Conservation (phyloP, 177 flowering plant species). For the Vitis hybrid region DNA sequence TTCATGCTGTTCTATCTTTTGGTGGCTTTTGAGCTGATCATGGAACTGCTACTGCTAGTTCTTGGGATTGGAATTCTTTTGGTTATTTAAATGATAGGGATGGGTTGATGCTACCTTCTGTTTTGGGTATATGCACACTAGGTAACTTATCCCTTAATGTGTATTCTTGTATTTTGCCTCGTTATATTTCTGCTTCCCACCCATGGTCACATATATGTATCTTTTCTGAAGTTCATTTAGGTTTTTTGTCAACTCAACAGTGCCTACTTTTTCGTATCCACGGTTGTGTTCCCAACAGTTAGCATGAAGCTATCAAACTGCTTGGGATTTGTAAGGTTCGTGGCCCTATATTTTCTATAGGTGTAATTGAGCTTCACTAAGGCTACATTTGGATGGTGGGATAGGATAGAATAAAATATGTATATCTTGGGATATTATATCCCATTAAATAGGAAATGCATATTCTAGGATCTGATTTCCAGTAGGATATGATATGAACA, state of each 20-base stretch:
- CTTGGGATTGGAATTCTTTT: not conserved
- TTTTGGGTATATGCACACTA: not conserved
- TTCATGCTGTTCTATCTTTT: no score
- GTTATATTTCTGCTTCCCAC: not conserved
- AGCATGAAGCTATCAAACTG: no score
- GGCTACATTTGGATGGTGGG: no score
- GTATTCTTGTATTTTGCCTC: not conserved
- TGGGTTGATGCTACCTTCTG: not conserved
- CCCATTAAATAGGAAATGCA: no score
- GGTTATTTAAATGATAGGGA: not conserved
- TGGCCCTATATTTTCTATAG: no score
- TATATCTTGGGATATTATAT: no score
- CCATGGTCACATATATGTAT: not conserved
- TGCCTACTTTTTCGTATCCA: no score
- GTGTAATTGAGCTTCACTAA: no score
- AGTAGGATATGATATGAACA: no score
- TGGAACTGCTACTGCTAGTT: conserved; percentile 1
- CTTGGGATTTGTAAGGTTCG: no score
- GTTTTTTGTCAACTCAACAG: not conserved
- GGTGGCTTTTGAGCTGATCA: not conserved
- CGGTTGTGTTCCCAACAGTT: not conserved
- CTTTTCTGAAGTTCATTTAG: not conserved
- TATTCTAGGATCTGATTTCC: no score
- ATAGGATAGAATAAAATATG: no score
- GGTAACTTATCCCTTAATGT: not conserved